Base-by-base conservation (phyloP, 2,329 filamentous ascomycete genomes). In the Calonectria pteridis region DNA sequence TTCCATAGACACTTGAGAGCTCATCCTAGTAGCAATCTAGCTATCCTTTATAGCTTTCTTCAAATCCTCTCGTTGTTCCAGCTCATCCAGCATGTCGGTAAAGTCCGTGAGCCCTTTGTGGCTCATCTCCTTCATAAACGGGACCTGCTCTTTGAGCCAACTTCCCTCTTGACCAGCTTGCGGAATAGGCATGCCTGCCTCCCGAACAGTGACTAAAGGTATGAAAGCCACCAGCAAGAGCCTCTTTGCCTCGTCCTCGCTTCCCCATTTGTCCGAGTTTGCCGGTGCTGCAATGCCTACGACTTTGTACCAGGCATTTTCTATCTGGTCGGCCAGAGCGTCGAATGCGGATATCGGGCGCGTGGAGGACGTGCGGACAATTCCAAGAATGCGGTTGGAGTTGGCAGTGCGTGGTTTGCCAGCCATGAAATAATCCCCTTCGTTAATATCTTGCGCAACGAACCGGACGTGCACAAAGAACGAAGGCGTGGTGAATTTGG, bases 391-490 rank as follows among this genome's bases (percentile, higher is more conserved):
- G 2, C 77, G 76, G 13, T 79, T 79, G 0, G 76, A 75, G 0
- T 76, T 72, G 1, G 6, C 6, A 0, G 31, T 20, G 10, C 75
- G 69, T 6, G 76, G 13, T 0, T 69, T 73, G 2, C 76, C 77
- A 0, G 71, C 77, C 1, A 77, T 35, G 10, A 78, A 79, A 23
- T 79, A 79, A 13, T 23, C 59, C 0, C 75, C 28, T 0, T 73
- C 33, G 1, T 35, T 55, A 18, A 50, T 64, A 0, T 69, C 62
- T 28, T 79, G 71, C 1, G 37, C 26, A 4, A 73, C 40, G 28
- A 79, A 79, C 9, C 66, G 69, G 3, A 78, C 51, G 16, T 79
- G 77, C 4, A 78, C 77, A 6, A 79, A 67, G 46, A 79, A 79
- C 0, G 67, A 50, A 0, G 74, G 77, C 0, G 77, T 79, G 2